A percentile compares a stretch with the other conserved stretches of the same genome.
Conservation (phyloP, 1,284 basidiomycete genomes). For the Boletus calvinii region DNA sequence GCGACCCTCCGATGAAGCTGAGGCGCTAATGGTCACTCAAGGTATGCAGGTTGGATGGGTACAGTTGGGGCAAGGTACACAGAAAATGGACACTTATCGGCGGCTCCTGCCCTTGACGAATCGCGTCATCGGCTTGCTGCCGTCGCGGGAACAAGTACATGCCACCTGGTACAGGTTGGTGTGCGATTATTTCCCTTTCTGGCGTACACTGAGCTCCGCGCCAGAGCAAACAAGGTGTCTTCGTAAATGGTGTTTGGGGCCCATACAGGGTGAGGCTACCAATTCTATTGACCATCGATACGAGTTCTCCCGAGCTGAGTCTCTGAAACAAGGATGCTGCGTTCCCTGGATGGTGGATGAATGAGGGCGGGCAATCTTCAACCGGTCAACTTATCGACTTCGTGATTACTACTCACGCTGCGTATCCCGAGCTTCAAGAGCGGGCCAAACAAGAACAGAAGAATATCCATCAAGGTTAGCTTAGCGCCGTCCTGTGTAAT, state of each 20-base stretch:
- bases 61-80: slow-evolving; percentile 85
- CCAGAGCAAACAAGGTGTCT: slow-evolving; percentile 77
- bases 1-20: background rate
- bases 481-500: background rate
- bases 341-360: slow-evolving; percentile 98
- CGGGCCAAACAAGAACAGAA: slow-evolving; percentile 52
- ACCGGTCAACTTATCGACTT: slow-evolving; percentile 99
- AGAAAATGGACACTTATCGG: slow-evolving; percentile 52
- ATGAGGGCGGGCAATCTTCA: slow-evolving; percentile 97
- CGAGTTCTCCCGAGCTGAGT: background rate
- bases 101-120: slow-evolving; percentile 64
- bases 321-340: slow-evolving; percentile 60
- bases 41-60: slow-evolving; percentile 98
- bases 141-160: slow-evolving; percentile 95
- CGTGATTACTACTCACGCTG: slow-evolving; percentile 89
- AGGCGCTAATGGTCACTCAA: slow-evolving; percentile 30
- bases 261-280: slow-evolving; percentile 72
- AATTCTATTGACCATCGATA: background rate
- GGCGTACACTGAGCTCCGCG: slow-evolving; percentile 14
- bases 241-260: slow-evolving; percentile 95
- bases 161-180: slow-evolving; percentile 84
- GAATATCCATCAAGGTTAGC: slow-evolving; percentile 57
- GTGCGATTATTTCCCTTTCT: background rate
- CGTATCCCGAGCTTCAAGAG: slow-evolving; percentile 70
- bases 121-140: slow-evolving; percentile 84